Base-by-base conservation (phyloP, 768 basidiomycete genomes). In the Pleurotus sapidus region DNA sequence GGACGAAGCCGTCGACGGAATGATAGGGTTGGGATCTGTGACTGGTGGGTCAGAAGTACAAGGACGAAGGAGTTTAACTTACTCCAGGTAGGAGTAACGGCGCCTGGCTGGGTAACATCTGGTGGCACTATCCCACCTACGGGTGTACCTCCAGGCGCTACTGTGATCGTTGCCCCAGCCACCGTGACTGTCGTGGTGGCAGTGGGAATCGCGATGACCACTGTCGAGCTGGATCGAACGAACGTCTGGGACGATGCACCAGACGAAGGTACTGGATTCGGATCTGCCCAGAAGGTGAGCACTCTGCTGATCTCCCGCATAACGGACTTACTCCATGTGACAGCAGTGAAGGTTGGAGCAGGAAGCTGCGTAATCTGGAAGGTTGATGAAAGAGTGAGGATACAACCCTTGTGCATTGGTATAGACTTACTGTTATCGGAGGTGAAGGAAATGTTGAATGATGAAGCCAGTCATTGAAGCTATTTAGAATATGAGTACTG, bases 401-500 rank as follows among this genome's bases (percentile, higher is more conserved):
- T 27, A 27, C 27, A 8, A 27, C 27, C 1, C 27, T 27, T 27
- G 6, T 6, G 27, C 27, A 27, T 6, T n/a, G 4, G 20, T 27
- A 7, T 15, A 42, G 14, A 23, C n/a, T 37, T 37, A 49, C 38
- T n/a, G 43, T 46, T 45, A 37, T 20, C 20, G 56, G 46, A 20
- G 27, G 24, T 3, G 50, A 38, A 3, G 59, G 59, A 39, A 17
- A 57, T 3, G 56, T 49, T 4, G 59, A 60, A 37, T 23, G 57
- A 53, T 60, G 59, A 9, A 60, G 46, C 50, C 56, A 60, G 30
- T 60, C 59, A n/a, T 60, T 49, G 46, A 60, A 57, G 25, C 59
- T 60, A 38, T 20, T 20, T 11, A 3, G 6, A 43, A 43, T 5
- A 20, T 48, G 20, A 48, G 6, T 25, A 14, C 3, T 45, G 5